Evolutionary conservation across 1,284 basidiomycete genomes (phyloP).

Genomic region (Peniophora sp.): DNA sequence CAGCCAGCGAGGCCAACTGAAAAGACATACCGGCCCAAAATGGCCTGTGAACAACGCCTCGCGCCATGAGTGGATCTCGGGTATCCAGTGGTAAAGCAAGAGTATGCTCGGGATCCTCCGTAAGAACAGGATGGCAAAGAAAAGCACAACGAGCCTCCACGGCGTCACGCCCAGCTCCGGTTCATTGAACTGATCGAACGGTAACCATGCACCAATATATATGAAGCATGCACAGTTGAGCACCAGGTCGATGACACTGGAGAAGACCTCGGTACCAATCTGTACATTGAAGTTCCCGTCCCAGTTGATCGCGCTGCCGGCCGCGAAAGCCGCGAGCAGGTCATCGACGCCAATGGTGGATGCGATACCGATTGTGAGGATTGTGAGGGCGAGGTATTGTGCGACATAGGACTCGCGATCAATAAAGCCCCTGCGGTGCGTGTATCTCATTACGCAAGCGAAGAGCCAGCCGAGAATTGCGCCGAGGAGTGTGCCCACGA

Average conservation of each 20-base stretch:
- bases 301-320: conserved; percentile 90
- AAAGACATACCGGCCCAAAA: conserved; percentile 80
- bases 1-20: conserved; percentile 31
- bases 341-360: conserved; percentile 80
- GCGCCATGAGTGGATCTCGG: conserved; percentile 74
- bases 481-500: conserved; percentile 76
- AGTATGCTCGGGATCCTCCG: conserved; percentile 75
- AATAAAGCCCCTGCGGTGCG: conserved; percentile 69
- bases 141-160: conserved; percentile 65
- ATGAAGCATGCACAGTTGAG: conserved; percentile 86
- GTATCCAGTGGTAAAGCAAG: conserved; percentile 72
- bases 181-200: conserved; percentile 64
- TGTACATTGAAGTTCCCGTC: conserved; percentile 86
- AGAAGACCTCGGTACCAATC: conserved; percentile 80
- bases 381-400: conserved; percentile 78
- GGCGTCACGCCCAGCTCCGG: conserved; percentile 59
- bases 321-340: conserved; percentile 88
- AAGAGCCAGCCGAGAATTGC: conserved; percentile 62
- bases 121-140: conserved; percentile 59
- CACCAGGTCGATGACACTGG: conserved; percentile 80
- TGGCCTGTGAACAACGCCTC: conserved; percentile 83
- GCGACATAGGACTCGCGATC: conserved; percentile 90
- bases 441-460: conserved; percentile 77
- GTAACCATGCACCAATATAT: conserved; percentile 87
- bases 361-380: conserved; percentile 74